Evolutionary conservation across 2,329 filamentous ascomycete species (phyloP).

Genomic region (Ophiostoma ips): DNA sequence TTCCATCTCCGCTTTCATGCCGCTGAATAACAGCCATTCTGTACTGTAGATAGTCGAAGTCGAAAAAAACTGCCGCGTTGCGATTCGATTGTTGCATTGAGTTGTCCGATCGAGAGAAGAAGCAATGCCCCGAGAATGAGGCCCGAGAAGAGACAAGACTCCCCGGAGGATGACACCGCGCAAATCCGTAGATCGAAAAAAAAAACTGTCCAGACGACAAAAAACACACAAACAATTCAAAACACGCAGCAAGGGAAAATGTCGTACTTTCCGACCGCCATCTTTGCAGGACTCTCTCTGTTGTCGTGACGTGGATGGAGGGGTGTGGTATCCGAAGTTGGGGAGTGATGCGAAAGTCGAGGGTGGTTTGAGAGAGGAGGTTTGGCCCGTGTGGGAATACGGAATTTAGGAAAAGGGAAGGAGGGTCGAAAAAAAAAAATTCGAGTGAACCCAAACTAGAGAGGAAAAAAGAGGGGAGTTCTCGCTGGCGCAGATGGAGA

Average conservation of each 20-base stretch:
- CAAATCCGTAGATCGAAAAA: too few relatives aligned
- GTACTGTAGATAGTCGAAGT: too few relatives aligned
- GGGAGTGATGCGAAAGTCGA: constrained; percentile 17
- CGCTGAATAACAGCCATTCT: too few relatives aligned
- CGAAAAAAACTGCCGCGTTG: too few relatives aligned
- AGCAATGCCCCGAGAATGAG: too few relatives aligned
- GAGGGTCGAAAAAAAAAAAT: constrained; percentile 4
- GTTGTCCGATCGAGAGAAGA: too few relatives aligned
- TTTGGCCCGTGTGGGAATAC: constrained; percentile 13
- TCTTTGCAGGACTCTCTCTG: constrained; percentile 38
- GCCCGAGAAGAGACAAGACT: too few relatives aligned
- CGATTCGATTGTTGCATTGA: too few relatives aligned
- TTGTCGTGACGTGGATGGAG: constrained; percentile 27
- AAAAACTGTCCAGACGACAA: neutral
- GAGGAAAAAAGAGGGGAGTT: constrained; percentile 12
- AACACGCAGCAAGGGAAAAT: neutral
- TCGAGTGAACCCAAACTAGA: constrained; percentile 1
- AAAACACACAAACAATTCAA: neutral
- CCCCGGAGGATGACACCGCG: too few relatives aligned
- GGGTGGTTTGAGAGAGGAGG: constrained; percentile 9
- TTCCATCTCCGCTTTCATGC: too few relatives aligned
- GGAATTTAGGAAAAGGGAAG: constrained; percentile 1
- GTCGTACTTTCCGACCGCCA: constrained; percentile 45
- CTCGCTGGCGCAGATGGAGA: neutral
- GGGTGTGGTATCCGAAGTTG: constrained; percentile 19